Evolutionary conservation across 768 basidiomycete genomes (phyloP).

Genomic region (Phanerochaete carnosa): DNA sequence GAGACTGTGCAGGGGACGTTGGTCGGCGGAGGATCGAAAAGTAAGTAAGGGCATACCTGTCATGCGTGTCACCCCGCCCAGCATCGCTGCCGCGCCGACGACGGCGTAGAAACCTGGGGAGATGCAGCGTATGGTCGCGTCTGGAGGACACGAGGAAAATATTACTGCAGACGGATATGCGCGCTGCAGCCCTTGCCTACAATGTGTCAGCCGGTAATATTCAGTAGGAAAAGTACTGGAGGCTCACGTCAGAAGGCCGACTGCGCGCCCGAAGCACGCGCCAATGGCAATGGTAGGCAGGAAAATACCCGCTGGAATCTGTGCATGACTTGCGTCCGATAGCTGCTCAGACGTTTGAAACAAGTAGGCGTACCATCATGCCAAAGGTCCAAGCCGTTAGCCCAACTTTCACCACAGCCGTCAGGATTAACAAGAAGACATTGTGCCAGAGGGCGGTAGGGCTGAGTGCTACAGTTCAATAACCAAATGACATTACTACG

Average conservation of each 20-base stretch:
- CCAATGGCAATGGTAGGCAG: conserved; percentile 74
- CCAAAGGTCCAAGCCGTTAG: conserved; percentile 79
- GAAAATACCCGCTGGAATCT: conserved; percentile 78
- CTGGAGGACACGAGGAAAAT: conserved; percentile 70
- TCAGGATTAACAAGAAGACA: conserved; percentile 61
- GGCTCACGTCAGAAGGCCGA: conserved; percentile 63
- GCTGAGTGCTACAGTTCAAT: conserved; percentile 29
- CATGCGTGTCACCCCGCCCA: conserved; percentile 76
- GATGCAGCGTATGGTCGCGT: conserved; percentile 63
- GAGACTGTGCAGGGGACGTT: conserved; percentile 45
- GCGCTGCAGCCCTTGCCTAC: conserved; percentile 63
- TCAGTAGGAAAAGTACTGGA: neutral
- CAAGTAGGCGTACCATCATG: conserved; percentile 54
- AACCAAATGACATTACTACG: neutral
- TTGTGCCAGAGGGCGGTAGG: conserved; percentile 66
- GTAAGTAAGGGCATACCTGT: conserved; percentile 45
- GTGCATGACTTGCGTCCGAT: neutral
- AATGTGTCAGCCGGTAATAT: neutral
- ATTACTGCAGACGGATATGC: conserved; percentile 68
- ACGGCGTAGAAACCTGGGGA: conserved; percentile 78
- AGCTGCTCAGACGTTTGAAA: neutral
- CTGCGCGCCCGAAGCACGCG: conserved; percentile 67
- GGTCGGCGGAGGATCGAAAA: neutral
- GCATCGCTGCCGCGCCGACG: conserved; percentile 72
- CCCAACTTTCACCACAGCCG: conserved; percentile 56